A percentile compares a stretch with the other conserved stretches of the same genome.
phyloP scores from a whole-genome alignment of 306 rosid genomes.

The Styphnolobium japonicum region DNA sequence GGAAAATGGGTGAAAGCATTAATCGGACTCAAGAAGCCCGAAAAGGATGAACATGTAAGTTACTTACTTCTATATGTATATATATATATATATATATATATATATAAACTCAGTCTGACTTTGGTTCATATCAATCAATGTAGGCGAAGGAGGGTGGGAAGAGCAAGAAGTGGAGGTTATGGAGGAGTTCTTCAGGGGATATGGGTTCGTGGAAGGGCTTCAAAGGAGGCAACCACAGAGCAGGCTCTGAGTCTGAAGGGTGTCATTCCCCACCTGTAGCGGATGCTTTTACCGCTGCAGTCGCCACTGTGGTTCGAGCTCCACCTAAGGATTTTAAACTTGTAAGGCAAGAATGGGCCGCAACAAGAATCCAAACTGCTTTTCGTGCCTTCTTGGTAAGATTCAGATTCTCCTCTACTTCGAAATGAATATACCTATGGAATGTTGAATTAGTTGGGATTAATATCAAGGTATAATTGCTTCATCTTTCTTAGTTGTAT shows the following conservation, averaged over 20 bases:
- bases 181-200: slow-evolving; percentile 78
- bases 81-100: no score
- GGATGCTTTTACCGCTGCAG: slow-evolving; percentile 66
- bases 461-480: background rate
- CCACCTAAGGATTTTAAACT: slow-evolving; percentile 77
- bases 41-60: slow-evolving; percentile 46
- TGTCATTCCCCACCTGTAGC: slow-evolving; percentile 60
- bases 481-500: background rate
- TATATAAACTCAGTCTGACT: no score
- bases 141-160: slow-evolving; percentile 55
- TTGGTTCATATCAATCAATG: no score
- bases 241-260: slow-evolving; percentile 81
- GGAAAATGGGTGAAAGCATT: slow-evolving; percentile 67
- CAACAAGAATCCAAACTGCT: slow-evolving; percentile 88
- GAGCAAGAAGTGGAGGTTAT: slow-evolving; percentile 78
- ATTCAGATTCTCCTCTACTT: background rate
- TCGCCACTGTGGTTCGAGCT: slow-evolving; percentile 87
- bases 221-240: slow-evolving; percentile 57
- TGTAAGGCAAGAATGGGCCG: slow-evolving; percentile 91
- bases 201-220: slow-evolving; percentile 63
- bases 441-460: background rate
- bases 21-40: slow-evolving; percentile 54
- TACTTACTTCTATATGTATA: background rate
- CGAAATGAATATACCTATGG: no score
- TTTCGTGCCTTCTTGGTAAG: slow-evolving; percentile 89